Base-by-base conservation (phyloP, 176 grass and related monocot genomes). In the Oryza brachyantha region DNA sequence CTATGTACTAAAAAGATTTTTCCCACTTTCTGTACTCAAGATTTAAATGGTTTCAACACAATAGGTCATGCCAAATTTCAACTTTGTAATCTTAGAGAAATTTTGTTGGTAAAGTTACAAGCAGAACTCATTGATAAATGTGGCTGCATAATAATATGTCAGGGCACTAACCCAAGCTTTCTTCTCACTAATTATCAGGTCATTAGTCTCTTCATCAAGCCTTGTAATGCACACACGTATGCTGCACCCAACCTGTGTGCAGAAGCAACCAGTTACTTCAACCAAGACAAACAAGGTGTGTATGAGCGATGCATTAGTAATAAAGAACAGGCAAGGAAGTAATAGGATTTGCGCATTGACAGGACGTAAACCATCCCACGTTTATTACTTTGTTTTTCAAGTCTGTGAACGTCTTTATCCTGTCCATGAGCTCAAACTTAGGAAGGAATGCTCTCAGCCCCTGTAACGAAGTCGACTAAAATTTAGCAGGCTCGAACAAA, bases 121-220 rank as follows among this genome's bases (percentile, higher is more conserved):
- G 57, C 52, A 84, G 27, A 79, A 5, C 9, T 74, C 27, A 78
- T 17, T 73, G 60, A 25, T 3, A 19, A 59, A 13, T 59, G 58
- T 1, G 59, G 13, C 43, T 32, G 10, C 16, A 72, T 29, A 61
- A 71, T 71, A 81, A 81, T 61, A 81, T 66, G 74, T 37, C 22
- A 83, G 60, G 79, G 50, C 41, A 91, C 90, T 17, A 76, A 95
- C 92, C 90, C 96, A 99, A 68, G 88, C 96, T 91, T 93, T 81
- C 93, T 87, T 95, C 82, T 93, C 92, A 7, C 96, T 99, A 80
- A 99, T 89, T 87, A 99, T 89, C 77, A 95, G 79, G 84, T 61
- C 92, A 79, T 95, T 93, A 39, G 83, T 93, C 60, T 87, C 85
- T 81, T 93, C 92, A 81, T 93, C 72, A 8, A 95, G 91, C 63